Base-by-base conservation (phyloP, 495 filamentous ascomycete genomes). In the Penicillium parvum region DNA sequence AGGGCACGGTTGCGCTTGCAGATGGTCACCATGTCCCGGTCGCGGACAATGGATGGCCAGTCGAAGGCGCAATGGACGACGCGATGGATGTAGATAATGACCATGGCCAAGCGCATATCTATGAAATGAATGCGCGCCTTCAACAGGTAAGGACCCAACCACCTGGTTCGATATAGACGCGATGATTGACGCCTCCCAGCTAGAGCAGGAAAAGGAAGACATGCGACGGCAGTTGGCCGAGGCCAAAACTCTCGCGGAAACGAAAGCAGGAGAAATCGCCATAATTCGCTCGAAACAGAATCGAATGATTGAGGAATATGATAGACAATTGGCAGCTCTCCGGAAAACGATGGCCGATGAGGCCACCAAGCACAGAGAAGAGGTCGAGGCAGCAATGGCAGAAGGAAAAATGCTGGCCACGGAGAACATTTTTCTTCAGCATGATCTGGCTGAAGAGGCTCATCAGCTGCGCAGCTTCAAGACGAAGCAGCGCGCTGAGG, bases 271-370 rank as follows among this genome's bases (percentile, higher is more conserved):
- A 2, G 84, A 88, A 61, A 81, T 81, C 19, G 68, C 81, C 15
- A 85, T 85, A 8, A 72, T 86, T 20, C 80, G 84, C 5, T 74
- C 76, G 4, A 84, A 85, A 38, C 73, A 78, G 37, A 62, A 68
- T 2, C 81, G 76, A 43, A 52, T 72, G 17, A 57, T 58, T 10
- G 71, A 76, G 32, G 77, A 82, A 18, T 74, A 78, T 58, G 79
- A 85, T 40, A 68, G 68, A 10, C 65, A 69, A 40, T 43, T 83
- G 7, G 52, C 63, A 7, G 66, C 68, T 3, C 49, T 83, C 45
- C 71, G 79, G 36, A 76, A 78, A 43, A 25, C 68, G 15, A 71
- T 82, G 51, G 67, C 63, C 4, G 81, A 84, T 8, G 73, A 76
- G 39, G 53, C 67, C n/a, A 68, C 68, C 11, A 77, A 73, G 40